Evolutionary conservation across 176 grass and related monocot species (phyloP), one percentile per base, ranked within the genome.

Genomic region (Avena eriantha): DNA sequence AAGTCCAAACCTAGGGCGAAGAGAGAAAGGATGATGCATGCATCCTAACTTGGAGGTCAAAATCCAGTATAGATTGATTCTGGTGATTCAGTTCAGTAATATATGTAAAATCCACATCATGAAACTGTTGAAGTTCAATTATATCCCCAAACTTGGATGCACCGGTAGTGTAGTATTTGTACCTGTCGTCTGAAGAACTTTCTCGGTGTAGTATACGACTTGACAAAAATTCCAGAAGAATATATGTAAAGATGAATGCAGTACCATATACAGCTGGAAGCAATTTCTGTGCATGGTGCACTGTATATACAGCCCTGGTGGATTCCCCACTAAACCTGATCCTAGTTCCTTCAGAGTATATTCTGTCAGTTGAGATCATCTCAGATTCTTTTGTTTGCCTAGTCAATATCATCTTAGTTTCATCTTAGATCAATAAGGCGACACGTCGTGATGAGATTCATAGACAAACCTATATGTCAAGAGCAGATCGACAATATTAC

Each of bases 1-100:
- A 69, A 77, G 75, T 88, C 77, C 78, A 85, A 31, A 85, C 60
- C 61, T 84, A 84, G 80, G 65, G 46, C 9, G 10, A 79, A 79
- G 74, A 84, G 58, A 80, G 67, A 31, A 66, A 39, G 15, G 73
- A 35, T n/a, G 47, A 71, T 69, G 29, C 72, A 75, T 51, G 72
- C 7, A 75, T 75, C 12, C 13, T 73, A 15, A 0, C 35, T 49
- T 75, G 33, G 24, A 43, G 15, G 66, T 21, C 13, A 21, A 67
- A 60, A 87, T 91, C 81, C 45, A 76, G 31, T 26, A 8, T 26
- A 80, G 89, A 73, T 73, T 79, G 23, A 34, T 34, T 51, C 41
- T 33, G 4, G 53, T 43, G 60, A 73, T 5, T 89, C 31, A 4
- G 61, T 71, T 56, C 86, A 78, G 10, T 18, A 29, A 29, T 29